Base-by-base conservation (phyloP, 2,329 filamentous ascomycete genomes). In the Fusarium sp. region DNA sequence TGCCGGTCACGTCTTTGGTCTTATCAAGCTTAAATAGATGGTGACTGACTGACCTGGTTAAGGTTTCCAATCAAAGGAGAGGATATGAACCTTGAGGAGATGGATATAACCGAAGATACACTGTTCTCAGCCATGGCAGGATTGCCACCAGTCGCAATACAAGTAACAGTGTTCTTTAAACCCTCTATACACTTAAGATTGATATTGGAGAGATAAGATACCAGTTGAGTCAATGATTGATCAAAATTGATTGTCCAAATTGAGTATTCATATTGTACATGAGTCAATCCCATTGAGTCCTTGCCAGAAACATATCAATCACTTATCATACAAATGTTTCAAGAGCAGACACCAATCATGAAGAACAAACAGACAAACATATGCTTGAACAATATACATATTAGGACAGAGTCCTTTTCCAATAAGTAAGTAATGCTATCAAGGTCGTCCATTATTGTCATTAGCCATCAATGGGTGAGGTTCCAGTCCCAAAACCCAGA, bases 381-480 rank as follows among this genome's bases (percentile, higher is more conserved):
- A 9, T 51, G 12, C 30, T 56, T 65, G 16, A 68, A 64, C 11
- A 47, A 55, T 43, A 34, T 68, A 34, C 58, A 61, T 16, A 55
- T 49, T 56, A 61, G 51, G 47, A 61, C 54, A 41, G 30, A 48
- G 46, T 63, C 62, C 49, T 41, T 63, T 52, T 30, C 34, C 16
- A 38, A 38, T 38, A 41, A 60, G 54, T 41, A 52, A 58, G 45
- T 59, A 65, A 58, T 63, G 58, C 46, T 56, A 52, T 63, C 57
- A 55, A 72, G 47, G 53, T 70, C 63, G 46, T 72, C 69, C 69
- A 72, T 72, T 72, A 70, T 70, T 55, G 53, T 72, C 69, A 72
- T 72, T 69, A 72, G 66, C 68, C 68, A 62, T 71, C 65, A 69
- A 61, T 56, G 59, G 65, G 62, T 56, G 44, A 65, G 45, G 56